Conservation (phyloP, 73 alveolate genomes). For the Diophrys sp. region DNA sequence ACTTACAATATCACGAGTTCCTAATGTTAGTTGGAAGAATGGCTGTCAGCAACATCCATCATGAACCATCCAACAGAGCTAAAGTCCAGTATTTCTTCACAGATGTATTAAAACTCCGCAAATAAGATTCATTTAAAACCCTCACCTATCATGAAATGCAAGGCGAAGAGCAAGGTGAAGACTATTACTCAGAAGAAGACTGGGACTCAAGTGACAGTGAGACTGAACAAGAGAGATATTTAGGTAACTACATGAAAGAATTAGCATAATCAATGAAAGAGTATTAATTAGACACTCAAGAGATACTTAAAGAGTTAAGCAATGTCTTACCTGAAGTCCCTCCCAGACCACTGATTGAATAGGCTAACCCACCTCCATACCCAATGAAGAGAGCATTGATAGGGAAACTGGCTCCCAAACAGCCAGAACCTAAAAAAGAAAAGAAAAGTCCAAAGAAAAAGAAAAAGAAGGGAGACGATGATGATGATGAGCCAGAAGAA, state of each 20-base stretch:
- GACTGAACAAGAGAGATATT: not conserved
- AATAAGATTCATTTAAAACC: slow-evolving; percentile 35
- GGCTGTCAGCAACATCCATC: slow-evolving; percentile 44
- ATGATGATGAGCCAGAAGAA: not conserved
- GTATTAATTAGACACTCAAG: slow-evolving; percentile 44
- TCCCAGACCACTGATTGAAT: slow-evolving; percentile 59
- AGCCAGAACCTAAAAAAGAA: slow-evolving; percentile 43
- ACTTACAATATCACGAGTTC: slow-evolving; percentile 52
- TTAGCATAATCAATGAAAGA: not conserved
- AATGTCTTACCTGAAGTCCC: slow-evolving; percentile 77
- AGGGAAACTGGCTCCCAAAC: slow-evolving; percentile 63
- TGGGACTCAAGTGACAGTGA: not conserved
- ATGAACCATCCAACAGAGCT: slow-evolving; percentile 10
- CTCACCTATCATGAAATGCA: slow-evolving; percentile 18
- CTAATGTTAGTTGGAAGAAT: slow-evolving; percentile 49
- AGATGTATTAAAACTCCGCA: slow-evolving; percentile 41
- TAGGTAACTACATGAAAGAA: not conserved
- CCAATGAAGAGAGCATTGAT: slow-evolving; percentile 51
- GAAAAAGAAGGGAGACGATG: slow-evolving; percentile 61
- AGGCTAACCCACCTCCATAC: slow-evolving; percentile 81
- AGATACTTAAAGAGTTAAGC: slow-evolving; percentile 48
- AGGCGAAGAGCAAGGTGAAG: not conserved
- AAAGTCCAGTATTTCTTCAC: slow-evolving; percentile 14
- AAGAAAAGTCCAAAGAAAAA: slow-evolving; percentile 56
- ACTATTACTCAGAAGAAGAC: slow-evolving; percentile 4